Evolutionary conservation across 2,329 filamentous ascomycete species (phyloP).

Genomic region (Aureobasidium vineae): DNA sequence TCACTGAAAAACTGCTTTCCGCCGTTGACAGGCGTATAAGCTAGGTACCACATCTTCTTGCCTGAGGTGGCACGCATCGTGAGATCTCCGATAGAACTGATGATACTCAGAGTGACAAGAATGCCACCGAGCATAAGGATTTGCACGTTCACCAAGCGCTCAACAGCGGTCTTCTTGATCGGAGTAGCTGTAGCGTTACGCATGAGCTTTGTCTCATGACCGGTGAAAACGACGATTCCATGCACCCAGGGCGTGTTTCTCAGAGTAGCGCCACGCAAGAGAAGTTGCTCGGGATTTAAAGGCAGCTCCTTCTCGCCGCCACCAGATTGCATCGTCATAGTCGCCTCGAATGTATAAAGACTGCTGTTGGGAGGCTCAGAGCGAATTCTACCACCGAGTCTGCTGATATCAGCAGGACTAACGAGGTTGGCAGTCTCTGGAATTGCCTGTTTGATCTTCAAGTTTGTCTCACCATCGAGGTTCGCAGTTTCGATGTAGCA

Average conservation of each 20-base stretch:
- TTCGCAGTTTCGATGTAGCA: slow-evolving; percentile 99
- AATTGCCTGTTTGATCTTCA: slow-evolving; percentile 97
- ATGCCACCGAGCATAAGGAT: slow-evolving; percentile 88
- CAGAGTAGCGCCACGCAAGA: slow-evolving; percentile 88
- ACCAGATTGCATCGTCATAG: slow-evolving; percentile 83
- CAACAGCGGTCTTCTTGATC: slow-evolving; percentile 96
- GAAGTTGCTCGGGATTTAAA: slow-evolving; percentile 84
- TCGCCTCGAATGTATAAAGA: slow-evolving; percentile 96
- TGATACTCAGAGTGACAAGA: slow-evolving; percentile 76
- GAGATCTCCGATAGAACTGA: slow-evolving; percentile 89
- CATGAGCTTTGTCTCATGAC: slow-evolving; percentile 99
- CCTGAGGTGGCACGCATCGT: slow-evolving; percentile 67
- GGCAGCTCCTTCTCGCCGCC: slow-evolving; percentile 92
- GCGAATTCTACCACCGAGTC: slow-evolving; percentile 79
- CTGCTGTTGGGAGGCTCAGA: slow-evolving; percentile 99
- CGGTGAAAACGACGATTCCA: slow-evolving; percentile 93
- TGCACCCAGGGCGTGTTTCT: slow-evolving; percentile 98
- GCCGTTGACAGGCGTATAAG: slow-evolving; percentile 63
- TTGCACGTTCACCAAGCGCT: slow-evolving; percentile 88
- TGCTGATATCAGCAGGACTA: slow-evolving; percentile 78
- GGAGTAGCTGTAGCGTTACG: slow-evolving; percentile 94
- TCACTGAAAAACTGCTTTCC: slow-evolving; percentile 85
- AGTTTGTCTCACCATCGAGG: slow-evolving; percentile 93
- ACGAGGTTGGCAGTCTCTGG: slow-evolving; percentile 89
- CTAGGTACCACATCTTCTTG: slow-evolving; percentile 68